Conservation (phyloP, 352 stramenopile genomes). For the Pythium rishiriense region DNA sequence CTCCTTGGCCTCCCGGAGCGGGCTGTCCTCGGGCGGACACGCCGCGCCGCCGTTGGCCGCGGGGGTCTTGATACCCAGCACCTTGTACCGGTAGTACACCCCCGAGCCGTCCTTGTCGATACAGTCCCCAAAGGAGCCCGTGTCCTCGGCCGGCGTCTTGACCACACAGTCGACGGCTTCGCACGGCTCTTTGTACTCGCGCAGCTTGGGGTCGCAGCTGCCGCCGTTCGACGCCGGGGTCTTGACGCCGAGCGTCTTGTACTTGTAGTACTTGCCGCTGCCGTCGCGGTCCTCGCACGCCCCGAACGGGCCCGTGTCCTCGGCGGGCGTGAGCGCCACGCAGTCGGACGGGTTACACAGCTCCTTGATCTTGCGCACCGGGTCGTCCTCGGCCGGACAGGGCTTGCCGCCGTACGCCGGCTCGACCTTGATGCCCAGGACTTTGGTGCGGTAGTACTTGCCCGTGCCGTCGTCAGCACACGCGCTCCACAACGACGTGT, state of each 20-base stretch:
- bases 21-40: background rate
- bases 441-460: conserved; percentile 2
- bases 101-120: background rate
- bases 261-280: conserved; percentile 1
- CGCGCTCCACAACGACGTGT: background rate
- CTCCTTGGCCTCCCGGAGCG: background rate
- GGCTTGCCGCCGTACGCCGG: background rate
- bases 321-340: background rate
- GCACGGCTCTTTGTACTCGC: background rate
- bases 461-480: background rate
- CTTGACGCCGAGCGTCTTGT: conserved; percentile 1
- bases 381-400: background rate
- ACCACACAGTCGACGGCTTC: background rate
- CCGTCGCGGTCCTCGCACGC: background rate
- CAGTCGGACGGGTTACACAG: background rate
- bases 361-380: background rate
- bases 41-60: background rate
- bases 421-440: background rate
- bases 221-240: background rate
- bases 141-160: background rate
- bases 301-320: conserved; percentile 3
- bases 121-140: background rate
- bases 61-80: background rate
- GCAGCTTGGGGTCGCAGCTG: background rate
- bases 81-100: background rate